phyloP scores from a whole-genome alignment of 306 rosid species.

The Dalbergia oliveri region DNA sequence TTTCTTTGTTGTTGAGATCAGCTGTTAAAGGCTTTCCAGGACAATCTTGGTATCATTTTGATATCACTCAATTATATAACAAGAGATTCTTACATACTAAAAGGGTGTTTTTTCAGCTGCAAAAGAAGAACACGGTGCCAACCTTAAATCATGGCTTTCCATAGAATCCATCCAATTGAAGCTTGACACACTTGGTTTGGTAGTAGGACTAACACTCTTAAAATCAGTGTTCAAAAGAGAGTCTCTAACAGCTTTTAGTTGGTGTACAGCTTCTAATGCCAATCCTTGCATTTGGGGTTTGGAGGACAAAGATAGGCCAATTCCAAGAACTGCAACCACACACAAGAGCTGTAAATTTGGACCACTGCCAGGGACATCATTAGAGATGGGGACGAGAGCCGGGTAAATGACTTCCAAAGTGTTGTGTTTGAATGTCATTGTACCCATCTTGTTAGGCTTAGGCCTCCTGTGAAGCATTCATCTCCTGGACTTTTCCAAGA shows the following conservation, averaged over 20 bases:
- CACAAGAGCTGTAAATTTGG: slow-evolving; percentile 47
- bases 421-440: slow-evolving; percentile 52
- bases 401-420: slow-evolving; percentile 55
- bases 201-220: too few species aligned
- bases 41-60: too few species aligned
- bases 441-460: slow-evolving; percentile 63
- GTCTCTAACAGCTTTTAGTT: slow-evolving; percentile 55
- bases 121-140: too few species aligned
- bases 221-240: slow-evolving; percentile 41
- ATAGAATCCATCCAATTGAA: too few species aligned
- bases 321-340: slow-evolving; percentile 51
- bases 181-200: too few species aligned
- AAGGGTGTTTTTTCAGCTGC: too few species aligned
- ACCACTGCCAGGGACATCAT: slow-evolving; percentile 43
- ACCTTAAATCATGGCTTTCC: too few species aligned
- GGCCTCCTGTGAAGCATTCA: slow-evolving; percentile 61
- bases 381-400: background rate
- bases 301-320: slow-evolving; percentile 69
- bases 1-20: too few species aligned
- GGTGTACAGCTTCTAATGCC: slow-evolving; percentile 57
- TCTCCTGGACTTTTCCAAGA: slow-evolving; percentile 70
- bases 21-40: too few species aligned
- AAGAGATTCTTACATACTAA: too few species aligned
- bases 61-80: too few species aligned
- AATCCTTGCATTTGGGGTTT: slow-evolving; percentile 60